A percentile compares a stretch with the other conserved stretches of the same genome.
phyloP scores from a whole-genome alignment of 371 early-diverging fungal genomes.

The Apophysomyces sp. region DNA sequence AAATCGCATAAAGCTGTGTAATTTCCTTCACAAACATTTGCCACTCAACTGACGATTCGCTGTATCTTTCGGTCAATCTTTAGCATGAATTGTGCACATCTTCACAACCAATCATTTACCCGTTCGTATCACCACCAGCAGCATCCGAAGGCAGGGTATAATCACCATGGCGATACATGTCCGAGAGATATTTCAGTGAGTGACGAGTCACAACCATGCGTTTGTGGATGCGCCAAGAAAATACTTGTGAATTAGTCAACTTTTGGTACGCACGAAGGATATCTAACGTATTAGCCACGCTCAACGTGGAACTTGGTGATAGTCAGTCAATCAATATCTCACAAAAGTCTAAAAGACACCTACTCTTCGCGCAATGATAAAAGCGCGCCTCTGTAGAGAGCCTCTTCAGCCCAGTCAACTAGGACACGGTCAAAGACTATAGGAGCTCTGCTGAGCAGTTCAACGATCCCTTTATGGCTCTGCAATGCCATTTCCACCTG shows the following conservation, averaged over 20 bases:
- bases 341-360: slow-evolving; percentile 1
- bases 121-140: not conserved
- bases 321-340: slow-evolving; percentile 6
- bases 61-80: slow-evolving; percentile 1
- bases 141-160: not conserved
- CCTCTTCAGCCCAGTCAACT: slow-evolving; percentile 68
- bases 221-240: slow-evolving; percentile 44
- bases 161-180: slow-evolving; percentile 3
- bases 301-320: slow-evolving; percentile 1
- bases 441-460: slow-evolving; percentile 35
- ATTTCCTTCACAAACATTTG: slow-evolving; percentile 52
- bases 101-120: not conserved
- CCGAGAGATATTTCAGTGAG: slow-evolving; percentile 26
- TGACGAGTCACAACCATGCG: slow-evolving; percentile 46
- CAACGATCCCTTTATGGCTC: slow-evolving; percentile 49
- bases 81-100: slow-evolving; percentile 3
- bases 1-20: slow-evolving; percentile 56
- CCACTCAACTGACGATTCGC: slow-evolving; percentile 9
- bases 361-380: slow-evolving; percentile 55
- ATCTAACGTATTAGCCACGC: slow-evolving; percentile 27
- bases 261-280: slow-evolving; percentile 57
- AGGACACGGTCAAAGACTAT: slow-evolving; percentile 45
- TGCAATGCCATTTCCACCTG: slow-evolving; percentile 45
- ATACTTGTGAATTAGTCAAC: slow-evolving; percentile 38
- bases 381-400: slow-evolving; percentile 65